Evolutionary conservation across 1,284 basidiomycete genomes (phyloP).

Genomic region (Leccinum subrobustum): DNA sequence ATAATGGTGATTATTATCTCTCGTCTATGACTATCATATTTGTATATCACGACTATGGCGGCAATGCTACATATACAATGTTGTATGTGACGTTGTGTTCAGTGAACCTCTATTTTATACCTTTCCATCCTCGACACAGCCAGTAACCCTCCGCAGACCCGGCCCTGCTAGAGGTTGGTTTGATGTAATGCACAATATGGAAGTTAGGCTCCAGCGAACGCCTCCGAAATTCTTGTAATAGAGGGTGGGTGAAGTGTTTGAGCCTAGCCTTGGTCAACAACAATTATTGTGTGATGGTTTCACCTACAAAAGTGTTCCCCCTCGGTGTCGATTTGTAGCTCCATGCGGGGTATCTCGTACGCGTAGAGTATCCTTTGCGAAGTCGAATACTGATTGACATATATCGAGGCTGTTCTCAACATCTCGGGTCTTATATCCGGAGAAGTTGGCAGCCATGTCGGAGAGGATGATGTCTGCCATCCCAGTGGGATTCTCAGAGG

Average conservation of each 20-base stretch:
- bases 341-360: conserved; percentile 42
- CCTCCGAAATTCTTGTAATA: conserved; percentile 53
- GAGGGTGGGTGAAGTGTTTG: conserved; percentile 72
- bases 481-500: conserved; percentile 37
- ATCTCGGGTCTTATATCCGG: conserved; percentile 62
- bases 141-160: conserved; percentile 77
- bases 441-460: conserved; percentile 75
- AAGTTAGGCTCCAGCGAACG: conserved; percentile 57
- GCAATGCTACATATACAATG: conserved; percentile 3
- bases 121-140: conserved; percentile 63
- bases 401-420: conserved; percentile 61
- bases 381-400: conserved; percentile 61
- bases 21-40: conserved; percentile 16
- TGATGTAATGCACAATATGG: conserved; percentile 53
- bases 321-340: conserved; percentile 34
- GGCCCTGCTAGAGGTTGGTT: conserved; percentile 66
- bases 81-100: not conserved
- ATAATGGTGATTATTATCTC: not conserved
- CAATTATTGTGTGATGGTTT: not conserved
- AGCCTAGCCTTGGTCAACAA: conserved; percentile 42
- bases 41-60: conserved; percentile 16
- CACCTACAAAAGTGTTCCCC: conserved; percentile 66
- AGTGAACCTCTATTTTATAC: not conserved
- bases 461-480: conserved; percentile 73
- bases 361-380: conserved; percentile 53